phyloP scores from a whole-genome alignment of 192 early-diverging fungal genomes.

The Gonapodya prolifera region DNA sequence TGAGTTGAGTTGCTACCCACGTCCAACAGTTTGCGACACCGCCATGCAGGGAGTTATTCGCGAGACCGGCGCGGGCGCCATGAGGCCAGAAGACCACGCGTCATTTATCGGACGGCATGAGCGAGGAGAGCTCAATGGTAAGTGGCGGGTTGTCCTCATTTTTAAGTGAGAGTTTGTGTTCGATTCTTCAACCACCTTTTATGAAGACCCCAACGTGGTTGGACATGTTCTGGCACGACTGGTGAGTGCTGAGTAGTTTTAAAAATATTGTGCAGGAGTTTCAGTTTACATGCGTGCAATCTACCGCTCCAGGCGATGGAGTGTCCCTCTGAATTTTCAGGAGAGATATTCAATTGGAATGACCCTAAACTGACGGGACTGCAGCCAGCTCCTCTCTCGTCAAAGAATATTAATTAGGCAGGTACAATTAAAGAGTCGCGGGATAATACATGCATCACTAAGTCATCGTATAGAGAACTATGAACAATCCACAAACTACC shows the following conservation, averaged over 20 bases:
- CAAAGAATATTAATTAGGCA: too few relatives aligned
- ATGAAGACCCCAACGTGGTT: background rate
- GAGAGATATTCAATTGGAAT: background rate
- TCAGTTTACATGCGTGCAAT: too few relatives aligned
- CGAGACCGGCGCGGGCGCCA: background rate
- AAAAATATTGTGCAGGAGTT: too few relatives aligned
- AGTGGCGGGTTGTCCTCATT: background rate
- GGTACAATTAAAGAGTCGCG: too few relatives aligned
- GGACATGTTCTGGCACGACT: background rate
- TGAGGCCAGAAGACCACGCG: background rate
- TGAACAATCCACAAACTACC: too few relatives aligned
- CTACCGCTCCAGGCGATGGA: background rate
- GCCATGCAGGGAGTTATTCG: background rate
- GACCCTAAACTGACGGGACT: background rate
- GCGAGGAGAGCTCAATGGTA: background rate
- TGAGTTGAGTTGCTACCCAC: background rate
- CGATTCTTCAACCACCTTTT: background rate
- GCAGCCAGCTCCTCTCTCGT: too few relatives aligned
- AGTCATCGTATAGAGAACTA: too few relatives aligned
- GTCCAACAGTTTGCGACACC: background rate
- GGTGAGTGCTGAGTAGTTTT: background rate
- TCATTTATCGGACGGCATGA: background rate
- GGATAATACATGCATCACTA: too few relatives aligned
- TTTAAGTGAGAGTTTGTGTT: background rate
- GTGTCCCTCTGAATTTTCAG: background rate